Evolutionary conservation across 73 alveolate species (phyloP), one percentile per base, ranked within the genome.

Genomic region (Symbiodinium natans): DNA sequence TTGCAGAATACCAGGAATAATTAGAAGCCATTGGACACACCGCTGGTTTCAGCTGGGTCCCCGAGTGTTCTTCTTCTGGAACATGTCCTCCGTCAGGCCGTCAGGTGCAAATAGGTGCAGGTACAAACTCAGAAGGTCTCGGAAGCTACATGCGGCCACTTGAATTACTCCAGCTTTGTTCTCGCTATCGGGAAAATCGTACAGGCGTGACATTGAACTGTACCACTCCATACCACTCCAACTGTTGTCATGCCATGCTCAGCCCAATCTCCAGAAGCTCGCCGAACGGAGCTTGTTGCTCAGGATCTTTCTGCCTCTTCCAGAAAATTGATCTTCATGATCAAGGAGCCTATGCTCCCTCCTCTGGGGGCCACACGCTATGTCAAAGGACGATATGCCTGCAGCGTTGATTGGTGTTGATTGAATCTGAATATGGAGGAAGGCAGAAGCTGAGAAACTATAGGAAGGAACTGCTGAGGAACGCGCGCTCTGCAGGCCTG

Each of bases 1-100:
- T 63, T 63, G 77, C 77, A 63, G 1, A 29, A 63, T 63, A 27
- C 15, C 1, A 5, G 2, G 15, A 15, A 27, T 31, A 63, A 63
- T 63, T 9, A 63, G 59, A 46, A 46, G 19, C 31, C 36, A 52
- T 21, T 52, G 21, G 68, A 52, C 13, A 29, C 77, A 29, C 31
- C 29, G 77, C 77, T 63, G 77, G 31, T 63, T 63, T 63, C 77
- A 63, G 77, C 77, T 63, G 29, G 77, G 36, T 21, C 77, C 77
- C 93, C n/a, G 36, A 6, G 97, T 90, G 88, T 90, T 90, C 97
- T 90, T 90, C 88, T 90, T 90, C 88, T 90, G 97, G 83, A 90
- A 90, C 97, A 90, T 90, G 46, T 90, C 97, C 97, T 90, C 80
- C 41, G 52, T 8, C 25, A 38, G 11, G 10, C 38, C 13, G 38